Percentiles rank a stretch among this genome's conserved stretches.
Conservation (phyloP, 2,329 filamentous ascomycete genomes). For the Colletotrichum sojae region DNA sequence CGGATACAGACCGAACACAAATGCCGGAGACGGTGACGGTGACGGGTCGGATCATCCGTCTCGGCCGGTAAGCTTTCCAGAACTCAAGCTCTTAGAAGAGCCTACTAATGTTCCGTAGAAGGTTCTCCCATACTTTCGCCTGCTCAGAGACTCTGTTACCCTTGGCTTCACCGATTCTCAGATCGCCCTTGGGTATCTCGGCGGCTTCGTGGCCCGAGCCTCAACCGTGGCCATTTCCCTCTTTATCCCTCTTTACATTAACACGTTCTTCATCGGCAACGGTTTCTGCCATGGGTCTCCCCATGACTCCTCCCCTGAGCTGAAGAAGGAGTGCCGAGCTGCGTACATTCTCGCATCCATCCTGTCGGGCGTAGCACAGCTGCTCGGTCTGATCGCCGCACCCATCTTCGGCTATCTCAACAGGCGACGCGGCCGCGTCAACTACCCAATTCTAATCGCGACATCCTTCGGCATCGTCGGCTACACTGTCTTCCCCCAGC, state of each 20-base stretch:
- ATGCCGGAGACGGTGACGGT: conserved; percentile 30
- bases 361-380: conserved; percentile 89
- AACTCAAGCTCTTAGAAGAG: not conserved
- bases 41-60: conserved; percentile 42
- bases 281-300: conserved; percentile 82
- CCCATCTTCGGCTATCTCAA: conserved; percentile 90
- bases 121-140: conserved; percentile 70
- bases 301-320: conserved; percentile 76
- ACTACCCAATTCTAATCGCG: conserved; percentile 81
- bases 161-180: conserved; percentile 82
- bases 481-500: conserved; percentile 82
- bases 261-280: conserved; percentile 87
- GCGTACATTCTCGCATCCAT: conserved; percentile 92
- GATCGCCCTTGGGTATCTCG: conserved; percentile 90
- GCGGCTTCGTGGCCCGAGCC: conserved; percentile 93
- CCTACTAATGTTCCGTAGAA: conserved; percentile 43
- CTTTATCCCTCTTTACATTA: conserved; percentile 94
- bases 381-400: conserved; percentile 86
- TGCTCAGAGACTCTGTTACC: conserved; percentile 74
- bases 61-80: conserved; percentile 46
- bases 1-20: conserved; percentile 48
- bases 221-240: conserved; percentile 96
- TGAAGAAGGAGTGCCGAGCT: conserved; percentile 86
- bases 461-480: conserved; percentile 82
- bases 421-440: conserved; percentile 75